phyloP scores from a whole-genome alignment of 257 asterid genomes.

The Jacaranda copaia region DNA sequence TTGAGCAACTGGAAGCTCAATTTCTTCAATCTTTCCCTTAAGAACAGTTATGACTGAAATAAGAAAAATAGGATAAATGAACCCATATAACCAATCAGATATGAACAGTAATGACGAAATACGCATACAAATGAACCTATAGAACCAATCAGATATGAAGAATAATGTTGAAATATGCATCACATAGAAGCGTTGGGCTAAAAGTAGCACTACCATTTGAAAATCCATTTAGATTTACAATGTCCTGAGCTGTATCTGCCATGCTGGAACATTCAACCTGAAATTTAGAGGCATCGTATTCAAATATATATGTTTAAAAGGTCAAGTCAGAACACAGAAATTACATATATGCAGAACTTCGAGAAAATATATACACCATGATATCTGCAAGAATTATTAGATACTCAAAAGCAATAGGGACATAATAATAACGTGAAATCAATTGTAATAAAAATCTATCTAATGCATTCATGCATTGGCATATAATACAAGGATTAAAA shows the following conservation, averaged over 20 bases:
- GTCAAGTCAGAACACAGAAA: background rate
- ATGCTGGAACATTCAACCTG: constrained; percentile 98
- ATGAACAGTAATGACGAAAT: constrained; percentile 13
- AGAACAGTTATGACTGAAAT: constrained; percentile 83
- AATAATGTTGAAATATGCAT: constrained; percentile 10
- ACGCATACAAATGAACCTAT: background rate
- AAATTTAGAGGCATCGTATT: constrained; percentile 24
- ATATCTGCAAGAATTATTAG: background rate
- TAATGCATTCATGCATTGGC: background rate
- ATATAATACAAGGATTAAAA: background rate
- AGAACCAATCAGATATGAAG: background rate
- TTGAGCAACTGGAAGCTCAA: constrained; percentile 92
- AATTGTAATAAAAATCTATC: background rate
- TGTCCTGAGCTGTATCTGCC: constrained; percentile 91
- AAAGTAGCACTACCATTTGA: constrained; percentile 66
- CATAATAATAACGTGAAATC: background rate
- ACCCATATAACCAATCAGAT: constrained; percentile 18
- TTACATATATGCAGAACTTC: background rate
- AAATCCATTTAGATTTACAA: constrained; percentile 74
- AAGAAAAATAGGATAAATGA: constrained; percentile 15
- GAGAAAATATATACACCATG: background rate
- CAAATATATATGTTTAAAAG: constrained; percentile 26
- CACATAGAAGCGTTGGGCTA: constrained; percentile 5
- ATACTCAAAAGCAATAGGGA: background rate
- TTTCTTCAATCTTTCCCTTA: constrained; percentile 94